A percentile compares a stretch with the other conserved stretches of the same genome.
These are phyloP conservation scores for Populus tomentosa DNA, from an alignment of 441 rosid species.

Conservation along the genomic window DNA sequence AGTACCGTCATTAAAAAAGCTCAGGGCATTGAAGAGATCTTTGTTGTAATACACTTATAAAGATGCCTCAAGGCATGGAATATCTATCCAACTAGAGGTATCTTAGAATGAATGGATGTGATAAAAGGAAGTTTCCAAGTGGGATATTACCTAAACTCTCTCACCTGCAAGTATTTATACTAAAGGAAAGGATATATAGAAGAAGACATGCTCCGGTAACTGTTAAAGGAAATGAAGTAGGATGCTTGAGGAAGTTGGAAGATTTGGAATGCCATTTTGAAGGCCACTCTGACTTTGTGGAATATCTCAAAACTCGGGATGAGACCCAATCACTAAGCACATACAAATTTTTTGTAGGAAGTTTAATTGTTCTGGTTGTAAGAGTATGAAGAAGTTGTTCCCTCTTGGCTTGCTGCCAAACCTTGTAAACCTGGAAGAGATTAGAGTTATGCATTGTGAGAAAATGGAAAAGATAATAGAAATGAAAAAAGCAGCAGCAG, in stretches of 20 bases:
- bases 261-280: too few relatives aligned
- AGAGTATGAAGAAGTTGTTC: neutral
- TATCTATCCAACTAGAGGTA: neutral
- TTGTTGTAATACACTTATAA: neutral
- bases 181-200: too few relatives aligned
- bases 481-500: neutral
- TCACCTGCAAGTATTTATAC: too few relatives aligned
- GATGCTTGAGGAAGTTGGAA: too few relatives aligned
- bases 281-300: too few relatives aligned
- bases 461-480: neutral
- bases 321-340: neutral
- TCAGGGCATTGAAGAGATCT: neutral
- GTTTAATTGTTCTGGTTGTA: neutral
- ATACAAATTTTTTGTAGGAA: neutral
- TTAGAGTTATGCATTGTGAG: neutral
- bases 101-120: neutral
- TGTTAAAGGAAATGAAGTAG: too few relatives aligned
- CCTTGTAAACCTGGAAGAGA: neutral
- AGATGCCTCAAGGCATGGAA: neutral
- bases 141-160: neutral
- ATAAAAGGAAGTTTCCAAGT: neutral
- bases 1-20: neutral
- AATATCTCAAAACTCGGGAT: neutral
- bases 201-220: too few relatives aligned
- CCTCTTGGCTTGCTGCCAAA: neutral